Base-by-base conservation (phyloP, 2,329 filamentous ascomycete species). In the Ceratocystis ficicola region DNA sequence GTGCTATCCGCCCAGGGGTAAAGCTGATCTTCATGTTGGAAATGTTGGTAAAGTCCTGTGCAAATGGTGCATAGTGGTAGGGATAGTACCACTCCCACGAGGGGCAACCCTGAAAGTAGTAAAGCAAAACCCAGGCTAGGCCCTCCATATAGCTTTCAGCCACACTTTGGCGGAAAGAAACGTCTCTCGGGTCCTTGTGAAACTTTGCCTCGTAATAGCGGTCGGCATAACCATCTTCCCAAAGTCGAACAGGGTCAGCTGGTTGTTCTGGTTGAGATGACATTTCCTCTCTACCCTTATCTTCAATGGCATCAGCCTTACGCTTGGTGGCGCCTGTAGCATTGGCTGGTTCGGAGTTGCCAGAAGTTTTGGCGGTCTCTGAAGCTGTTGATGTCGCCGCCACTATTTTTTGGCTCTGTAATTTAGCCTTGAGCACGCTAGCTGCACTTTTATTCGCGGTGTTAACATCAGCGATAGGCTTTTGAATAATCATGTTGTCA, bases 11-110 rank as follows among this genome's bases (percentile, higher is more conserved):
- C 10, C 93, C 93, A 74, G 92, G 90, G 67, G 90, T 83, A 70
- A 99, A 99, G 20, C 82, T 79, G 69, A 96, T 84, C 41, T 88
- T 81, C 80, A 96, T 85, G 70, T 90, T 86, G 64, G 81, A 83
- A 59, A 99, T 80, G 66, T 92, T 86, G 67, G 88, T 86, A 74
- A 99, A 99, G 75, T 99, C 94, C 64, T 91, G 89, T 1, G 94
- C 94, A 73, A 99, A 99, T 2, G 95, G 94, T 1, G 94, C 95
- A 73, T 99, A 99, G 74, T 99, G 94, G 73, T 97, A 95, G 0
- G 94, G 94, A 73, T 96, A 99, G 74, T 94, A 99, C 94, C 94
- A 99, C 64, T 93, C 95, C 94, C 95, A 99, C 0, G 91, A 96
- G 25, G 94, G 91, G 72, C 94, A 99, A 30, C 94, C 94, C 75